Evolutionary conservation across 495 filamentous ascomycete species (phyloP).

Genomic region (Aspergillus bridgeri): DNA sequence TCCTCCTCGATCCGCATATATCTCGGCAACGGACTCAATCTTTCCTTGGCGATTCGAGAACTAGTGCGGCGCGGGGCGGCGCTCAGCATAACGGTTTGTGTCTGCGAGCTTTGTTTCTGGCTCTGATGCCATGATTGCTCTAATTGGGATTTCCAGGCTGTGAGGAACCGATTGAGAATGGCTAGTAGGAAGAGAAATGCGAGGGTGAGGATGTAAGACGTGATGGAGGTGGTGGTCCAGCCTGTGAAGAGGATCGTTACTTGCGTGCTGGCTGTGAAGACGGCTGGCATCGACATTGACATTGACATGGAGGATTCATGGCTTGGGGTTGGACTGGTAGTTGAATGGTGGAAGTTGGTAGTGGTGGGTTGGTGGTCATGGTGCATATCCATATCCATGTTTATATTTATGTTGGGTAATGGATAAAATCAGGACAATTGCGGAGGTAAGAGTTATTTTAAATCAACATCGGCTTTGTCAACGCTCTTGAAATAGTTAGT

Average conservation of each 20-base stretch:
- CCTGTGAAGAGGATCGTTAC: conserved; percentile 23
- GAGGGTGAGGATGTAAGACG: conserved; percentile 15
- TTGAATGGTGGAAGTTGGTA: neutral
- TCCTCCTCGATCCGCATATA: conserved; percentile 7
- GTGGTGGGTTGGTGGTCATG: neutral
- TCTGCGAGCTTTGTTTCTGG: neutral
- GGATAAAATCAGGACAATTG: too few species aligned
- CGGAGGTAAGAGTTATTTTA: too few species aligned
- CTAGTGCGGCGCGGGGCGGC: neutral
- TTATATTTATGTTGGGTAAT: neutral
- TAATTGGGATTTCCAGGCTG: conserved; percentile 17
- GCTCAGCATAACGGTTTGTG: neutral
- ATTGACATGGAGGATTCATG: neutral
- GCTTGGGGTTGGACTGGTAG: neutral
- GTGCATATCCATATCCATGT: neutral
- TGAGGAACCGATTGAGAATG: conserved; percentile 22
- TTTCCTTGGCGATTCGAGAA: conserved; percentile 4
- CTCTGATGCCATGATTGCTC: conserved; percentile 3
- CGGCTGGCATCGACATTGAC: conserved; percentile 12
- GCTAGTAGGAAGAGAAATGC: conserved; percentile 17
- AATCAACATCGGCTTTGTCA: too few species aligned
- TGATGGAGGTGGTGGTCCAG: conserved; percentile 17
- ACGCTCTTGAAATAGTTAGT: too few species aligned
- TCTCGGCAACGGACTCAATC: conserved; percentile 16
- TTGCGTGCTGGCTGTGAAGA: conserved; percentile 9